These are phyloP conservation scores for Catunica adiposa DNA, from an alignment of 2,329 filamentous ascomycete genomes.

Conservation along the genomic window DNA sequence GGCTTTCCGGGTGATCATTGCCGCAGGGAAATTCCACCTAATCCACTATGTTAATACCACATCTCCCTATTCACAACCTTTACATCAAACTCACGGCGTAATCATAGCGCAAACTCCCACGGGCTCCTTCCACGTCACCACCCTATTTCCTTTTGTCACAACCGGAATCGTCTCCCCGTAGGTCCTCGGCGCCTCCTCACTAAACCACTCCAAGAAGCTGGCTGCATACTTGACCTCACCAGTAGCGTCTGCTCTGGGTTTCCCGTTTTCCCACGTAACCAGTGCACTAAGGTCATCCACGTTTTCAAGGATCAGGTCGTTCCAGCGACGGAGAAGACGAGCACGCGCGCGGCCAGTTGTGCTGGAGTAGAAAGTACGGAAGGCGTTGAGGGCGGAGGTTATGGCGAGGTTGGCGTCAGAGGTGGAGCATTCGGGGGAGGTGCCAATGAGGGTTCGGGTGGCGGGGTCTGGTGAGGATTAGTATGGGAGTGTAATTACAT, in stretches of 20 bases:
- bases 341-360: conserved; percentile 60
- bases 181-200: conserved; percentile 55
- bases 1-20: conserved; percentile 57
- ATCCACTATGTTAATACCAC: conserved; percentile 1
- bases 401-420: conserved; percentile 71
- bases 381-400: conserved; percentile 60
- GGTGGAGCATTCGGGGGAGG: conserved; percentile 66
- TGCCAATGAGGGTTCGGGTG: conserved; percentile 64
- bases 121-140: conserved; percentile 67
- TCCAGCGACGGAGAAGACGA: conserved; percentile 63
- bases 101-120: conserved; percentile 72
- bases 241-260: conserved; percentile 59
- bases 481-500: too few species aligned
- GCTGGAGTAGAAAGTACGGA: conserved; percentile 47
- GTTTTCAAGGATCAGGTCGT: conserved; percentile 63
- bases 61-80: background rate
- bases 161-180: conserved; percentile 64
- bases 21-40: conserved; percentile 70
- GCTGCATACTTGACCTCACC: conserved; percentile 58
- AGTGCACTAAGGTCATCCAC: conserved; percentile 64
- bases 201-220: conserved; percentile 67
- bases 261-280: conserved; percentile 84
- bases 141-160: conserved; percentile 52
- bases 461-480: conserved; percentile 48
- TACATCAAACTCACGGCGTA: conserved; percentile 38